Base-by-base conservation (phyloP, 1,284 basidiomycete species). In the Fereydounia khargensis region DNA sequence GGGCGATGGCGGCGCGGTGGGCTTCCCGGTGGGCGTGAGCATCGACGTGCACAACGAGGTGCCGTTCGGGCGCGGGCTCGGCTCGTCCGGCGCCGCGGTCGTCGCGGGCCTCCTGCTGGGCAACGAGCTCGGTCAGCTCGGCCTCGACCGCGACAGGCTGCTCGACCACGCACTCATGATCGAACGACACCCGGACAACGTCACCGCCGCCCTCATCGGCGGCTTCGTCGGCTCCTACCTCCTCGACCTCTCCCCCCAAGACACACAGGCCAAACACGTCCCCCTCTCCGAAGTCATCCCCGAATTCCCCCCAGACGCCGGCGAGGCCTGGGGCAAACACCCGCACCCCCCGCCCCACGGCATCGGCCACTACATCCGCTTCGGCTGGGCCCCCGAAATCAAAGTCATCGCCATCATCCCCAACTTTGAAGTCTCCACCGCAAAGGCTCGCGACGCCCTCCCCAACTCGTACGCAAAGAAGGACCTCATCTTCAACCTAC, bases 141-240 rank as follows among this genome's bases (percentile, higher is more conserved):
- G 81, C 19, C 83, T 98, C 11, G 74, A 86, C 14, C 81, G 78
- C 23, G 82, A 82, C 39, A 84, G 95, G 21, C 80, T 95, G 65
- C 83, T 98, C 47, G 95, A 99, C 78, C 94, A 91, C 74, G 92
- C 95, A 1, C 82, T 99, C 47, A 98, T 99, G 95, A 92, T 99
- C 68, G 95, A 99, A 78, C 84, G 95, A 9, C 95, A 99, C 77
- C 95, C 95, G 7, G 95, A 99, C 79, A 99, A 99, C 76, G 94
- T 99, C 61, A 95, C 95, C 0, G 95, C 95, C 0, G 94, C 94
- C 0, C 83, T 99, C 25, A 83, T 97, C 23, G 95, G 95, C 30
- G 95, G 95, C 0, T 98, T 99, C 76, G 90, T 98, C n/a, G 95
- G 94, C 9, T 89, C 88, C 6, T 99, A 98, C 80, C 82, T 98